phyloP scores from a whole-genome alignment of 768 basidiomycete species.

The Podaxis carcinomalis region DNA sequence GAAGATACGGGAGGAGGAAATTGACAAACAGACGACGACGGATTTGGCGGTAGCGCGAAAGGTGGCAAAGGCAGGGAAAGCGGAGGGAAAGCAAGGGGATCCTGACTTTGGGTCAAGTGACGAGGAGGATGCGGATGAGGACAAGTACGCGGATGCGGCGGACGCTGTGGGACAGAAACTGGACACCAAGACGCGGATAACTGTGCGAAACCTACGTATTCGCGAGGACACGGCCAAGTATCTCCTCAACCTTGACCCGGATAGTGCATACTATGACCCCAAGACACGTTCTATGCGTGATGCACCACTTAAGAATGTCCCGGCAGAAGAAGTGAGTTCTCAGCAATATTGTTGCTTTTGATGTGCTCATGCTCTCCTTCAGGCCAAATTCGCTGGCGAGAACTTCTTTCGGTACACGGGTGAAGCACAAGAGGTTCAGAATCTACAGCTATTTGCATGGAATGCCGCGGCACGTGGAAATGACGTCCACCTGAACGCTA shows the following conservation, averaged over 20 bases:
- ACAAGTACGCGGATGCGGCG: constrained; percentile 97
- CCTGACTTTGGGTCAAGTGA: constrained; percentile 96
- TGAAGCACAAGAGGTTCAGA: constrained; percentile 88
- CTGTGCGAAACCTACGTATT: constrained; percentile 96
- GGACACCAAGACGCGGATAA: constrained; percentile 97
- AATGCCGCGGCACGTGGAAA: constrained; percentile 90
- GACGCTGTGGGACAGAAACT: constrained; percentile 98
- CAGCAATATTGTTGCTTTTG: not conserved
- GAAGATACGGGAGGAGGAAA: constrained; percentile 92
- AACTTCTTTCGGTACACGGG: constrained; percentile 92
- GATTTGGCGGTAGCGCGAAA: constrained; percentile 89
- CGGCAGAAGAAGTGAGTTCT: constrained; percentile 79
- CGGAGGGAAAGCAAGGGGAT: constrained; percentile 67
- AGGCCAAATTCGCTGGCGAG: constrained; percentile 93
- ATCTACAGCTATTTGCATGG: constrained; percentile 96
- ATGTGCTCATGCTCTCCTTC: constrained; percentile 4
- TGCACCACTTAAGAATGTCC: constrained; percentile 73
- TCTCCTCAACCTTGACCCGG: constrained; percentile 91
- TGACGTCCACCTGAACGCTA: constrained; percentile 93
- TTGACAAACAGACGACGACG: constrained; percentile 94
- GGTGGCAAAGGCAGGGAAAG: constrained; percentile 87
- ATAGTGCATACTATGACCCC: constrained; percentile 97
- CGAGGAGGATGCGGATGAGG: constrained; percentile 94
- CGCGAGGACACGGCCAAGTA: constrained; percentile 99
- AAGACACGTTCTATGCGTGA: constrained; percentile 99